Evolutionary conservation across 495 filamentous ascomycete species (phyloP).

Genomic region (Aspergillus panamensis): DNA sequence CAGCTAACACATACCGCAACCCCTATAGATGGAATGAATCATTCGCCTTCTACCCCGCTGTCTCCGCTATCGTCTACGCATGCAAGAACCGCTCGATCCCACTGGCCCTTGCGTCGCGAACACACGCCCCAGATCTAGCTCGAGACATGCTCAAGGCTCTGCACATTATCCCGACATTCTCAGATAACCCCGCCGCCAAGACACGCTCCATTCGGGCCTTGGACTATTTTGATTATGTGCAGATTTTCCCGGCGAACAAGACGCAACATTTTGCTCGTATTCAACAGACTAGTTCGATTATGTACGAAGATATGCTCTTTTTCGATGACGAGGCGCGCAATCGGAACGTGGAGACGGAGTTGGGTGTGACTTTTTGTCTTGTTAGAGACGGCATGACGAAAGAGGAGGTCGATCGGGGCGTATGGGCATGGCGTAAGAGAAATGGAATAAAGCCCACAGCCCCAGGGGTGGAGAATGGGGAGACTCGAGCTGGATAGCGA

Average conservation of each 20-base stretch:
- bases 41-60: conserved; percentile 78
- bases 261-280: conserved; percentile 76
- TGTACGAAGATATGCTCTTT: conserved; percentile 85
- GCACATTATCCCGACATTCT: conserved; percentile 55
- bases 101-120: conserved; percentile 79
- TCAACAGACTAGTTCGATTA: conserved; percentile 57
- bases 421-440: conserved; percentile 76
- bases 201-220: conserved; percentile 51
- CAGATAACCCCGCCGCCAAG: conserved; percentile 38
- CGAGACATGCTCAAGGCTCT: conserved; percentile 75
- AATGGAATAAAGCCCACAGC: conserved; percentile 47
- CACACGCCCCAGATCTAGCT: conserved; percentile 73
- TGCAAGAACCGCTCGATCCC: conserved; percentile 55
- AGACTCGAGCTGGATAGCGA: background rate
- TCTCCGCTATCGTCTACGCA: conserved; percentile 66
- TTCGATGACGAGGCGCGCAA: conserved; percentile 94
- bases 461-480: conserved; percentile 2
- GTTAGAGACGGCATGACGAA: conserved; percentile 77
- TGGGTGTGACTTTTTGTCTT: conserved; percentile 80
- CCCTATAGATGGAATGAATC: conserved; percentile 61
- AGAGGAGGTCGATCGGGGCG: conserved; percentile 73
- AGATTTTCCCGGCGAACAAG: conserved; percentile 90
- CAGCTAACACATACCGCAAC: conserved; percentile 11
- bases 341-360: conserved; percentile 69
- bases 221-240: conserved; percentile 74